These are phyloP conservation scores for Monascus ruber DNA, from an alignment of 2,329 filamentous ascomycete genomes.

Conservation along the genomic window DNA sequence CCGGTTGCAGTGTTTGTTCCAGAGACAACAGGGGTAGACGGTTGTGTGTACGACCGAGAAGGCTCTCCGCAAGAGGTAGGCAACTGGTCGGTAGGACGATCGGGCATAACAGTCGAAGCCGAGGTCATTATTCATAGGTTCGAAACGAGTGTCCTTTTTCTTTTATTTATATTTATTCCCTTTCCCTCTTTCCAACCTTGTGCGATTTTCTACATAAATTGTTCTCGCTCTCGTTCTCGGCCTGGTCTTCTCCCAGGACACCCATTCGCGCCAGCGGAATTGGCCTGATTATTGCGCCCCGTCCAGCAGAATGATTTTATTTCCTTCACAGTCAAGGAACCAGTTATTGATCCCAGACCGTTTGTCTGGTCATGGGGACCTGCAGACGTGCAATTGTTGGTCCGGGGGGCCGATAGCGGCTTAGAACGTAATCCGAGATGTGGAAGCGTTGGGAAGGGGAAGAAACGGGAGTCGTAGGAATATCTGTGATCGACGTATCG, in stretches of 20 bases:
- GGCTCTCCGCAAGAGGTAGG: slow-evolving; percentile 4
- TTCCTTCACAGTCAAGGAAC: too few relatives aligned
- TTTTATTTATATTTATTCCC: slow-evolving; percentile 2
- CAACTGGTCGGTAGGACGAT: slow-evolving; percentile 15
- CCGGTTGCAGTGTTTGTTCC: slow-evolving; percentile 4
- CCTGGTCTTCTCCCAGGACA: slow-evolving; percentile 1
- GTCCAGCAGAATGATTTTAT: neutral
- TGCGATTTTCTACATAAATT: neutral
- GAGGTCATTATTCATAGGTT: slow-evolving; percentile 22
- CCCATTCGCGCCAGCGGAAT: slow-evolving; percentile 9
- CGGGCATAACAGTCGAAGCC: slow-evolving; percentile 13
- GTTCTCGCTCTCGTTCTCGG: slow-evolving; percentile 8
- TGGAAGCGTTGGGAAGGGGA: too few relatives aligned
- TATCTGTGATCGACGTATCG: too few relatives aligned
- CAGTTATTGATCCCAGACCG: too few relatives aligned
- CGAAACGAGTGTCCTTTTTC: neutral
- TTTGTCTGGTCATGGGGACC: too few relatives aligned
- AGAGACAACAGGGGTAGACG: slow-evolving; percentile 4
- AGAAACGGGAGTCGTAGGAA: too few relatives aligned
- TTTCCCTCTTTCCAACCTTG: neutral
- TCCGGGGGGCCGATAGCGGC: too few relatives aligned
- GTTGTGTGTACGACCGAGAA: slow-evolving; percentile 3
- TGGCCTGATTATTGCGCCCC: neutral
- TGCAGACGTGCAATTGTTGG: too few relatives aligned
- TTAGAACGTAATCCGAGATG: too few relatives aligned